Conservation (phyloP, 176 grass and related monocot genomes). For the Cenchrus fungigraminus region DNA sequence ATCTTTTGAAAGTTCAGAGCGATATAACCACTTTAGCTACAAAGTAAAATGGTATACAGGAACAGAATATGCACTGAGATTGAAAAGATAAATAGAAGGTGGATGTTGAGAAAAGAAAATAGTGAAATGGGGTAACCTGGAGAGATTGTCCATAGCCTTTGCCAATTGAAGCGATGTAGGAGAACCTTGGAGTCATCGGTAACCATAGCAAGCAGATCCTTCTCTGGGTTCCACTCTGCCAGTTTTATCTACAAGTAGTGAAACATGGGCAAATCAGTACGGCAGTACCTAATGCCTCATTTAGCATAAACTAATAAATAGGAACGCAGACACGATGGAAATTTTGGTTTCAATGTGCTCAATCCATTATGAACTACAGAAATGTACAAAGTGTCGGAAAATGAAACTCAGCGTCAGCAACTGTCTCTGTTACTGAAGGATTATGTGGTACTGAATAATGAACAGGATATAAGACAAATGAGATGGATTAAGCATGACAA, state of each 20-base stretch:
- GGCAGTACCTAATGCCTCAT: not conserved
- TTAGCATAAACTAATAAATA: constrained; percentile 16
- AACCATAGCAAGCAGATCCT: constrained; percentile 95
- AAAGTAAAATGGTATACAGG: constrained; percentile 19
- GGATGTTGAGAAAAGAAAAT: not conserved
- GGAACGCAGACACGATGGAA: constrained; percentile 10
- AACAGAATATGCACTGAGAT: not conserved
- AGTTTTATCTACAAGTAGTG: constrained; percentile 75
- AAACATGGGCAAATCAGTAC: not conserved
- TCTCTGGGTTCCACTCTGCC: constrained; percentile 95
- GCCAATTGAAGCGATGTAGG: constrained; percentile 98
- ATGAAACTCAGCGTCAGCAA: constrained; percentile 1
- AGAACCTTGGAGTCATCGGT: constrained; percentile 91
- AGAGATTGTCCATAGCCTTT: constrained; percentile 90
- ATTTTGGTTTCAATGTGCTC: not conserved
- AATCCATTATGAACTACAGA: not conserved
- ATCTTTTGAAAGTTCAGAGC: constrained; percentile 24
- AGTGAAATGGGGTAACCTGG: constrained; percentile 56
- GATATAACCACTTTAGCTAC: not conserved
- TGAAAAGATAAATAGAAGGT: not conserved
- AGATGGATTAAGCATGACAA: not conserved
- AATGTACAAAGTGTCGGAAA: not conserved
- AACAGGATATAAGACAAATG: not conserved
- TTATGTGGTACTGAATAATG: not conserved
- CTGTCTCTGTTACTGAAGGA: not conserved